Base-by-base conservation (phyloP, 495 filamentous ascomycete species). In the Usnea hakonensis region DNA sequence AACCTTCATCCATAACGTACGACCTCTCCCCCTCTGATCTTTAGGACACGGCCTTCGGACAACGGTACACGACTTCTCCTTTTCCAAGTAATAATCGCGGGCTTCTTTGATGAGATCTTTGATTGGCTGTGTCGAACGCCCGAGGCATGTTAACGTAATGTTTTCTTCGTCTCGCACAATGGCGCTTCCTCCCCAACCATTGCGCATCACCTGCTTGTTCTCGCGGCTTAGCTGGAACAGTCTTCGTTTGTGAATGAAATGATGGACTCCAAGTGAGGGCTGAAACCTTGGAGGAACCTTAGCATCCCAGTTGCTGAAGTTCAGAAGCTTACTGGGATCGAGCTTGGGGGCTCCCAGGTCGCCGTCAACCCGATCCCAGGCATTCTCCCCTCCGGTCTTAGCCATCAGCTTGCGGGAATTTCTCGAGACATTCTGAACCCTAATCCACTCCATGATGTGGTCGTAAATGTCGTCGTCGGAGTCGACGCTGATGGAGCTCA, bases 401-500 rank as follows among this genome's bases (percentile, higher is more conserved):
- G 84, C 85, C 58, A 79, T 79, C 32, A 88, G 70, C 10, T 76
- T 72, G n/a, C 83, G 78, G 1, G 82, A 80, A 23, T 76, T 75
- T 44, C 76, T 78, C 43, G 81, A 74, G 48, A 72, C 73, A 10
- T 76, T 78, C 62, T 87, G 83, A 36, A 75, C 67, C 0, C 82
- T 79, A 5, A 87, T 75, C 81, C 83, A 88, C 33, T 77, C 72
- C 74, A 88, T 82, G 43, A 87, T 67, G 61, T 85, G 79, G 14
- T 71, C 64, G 71, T 83, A 87, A 17, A 87, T 82, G 43, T 85
- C 80, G 66, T 89, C 85, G 38, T 74, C 73, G 62, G 76, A 78
- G 59, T 76, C 73, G 64, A 89, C 76, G 41, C 76, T 74, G 59
- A 90, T 74, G 40, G 71, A 79, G 55, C 81, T 77, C 74, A 78